A percentile compares a stretch with the other conserved stretches of the same genome.
Evolutionary conservation across 306 rosid genomes (phyloP).

Genomic region (Begonia masoniana): DNA sequence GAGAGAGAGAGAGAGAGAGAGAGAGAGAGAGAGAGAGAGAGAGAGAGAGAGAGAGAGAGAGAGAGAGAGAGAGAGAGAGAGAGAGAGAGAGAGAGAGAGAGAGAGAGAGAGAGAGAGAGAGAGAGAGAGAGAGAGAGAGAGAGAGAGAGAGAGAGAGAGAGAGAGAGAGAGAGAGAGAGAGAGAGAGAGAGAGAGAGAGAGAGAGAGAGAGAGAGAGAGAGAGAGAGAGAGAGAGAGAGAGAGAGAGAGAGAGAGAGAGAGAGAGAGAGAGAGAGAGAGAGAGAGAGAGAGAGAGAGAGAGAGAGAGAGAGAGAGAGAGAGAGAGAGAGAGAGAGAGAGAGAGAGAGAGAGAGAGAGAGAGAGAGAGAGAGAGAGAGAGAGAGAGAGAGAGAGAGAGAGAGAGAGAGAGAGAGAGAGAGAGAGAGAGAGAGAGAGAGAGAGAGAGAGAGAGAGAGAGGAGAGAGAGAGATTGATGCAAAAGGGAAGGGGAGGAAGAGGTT

Average conservation of each 20-base stretch:
- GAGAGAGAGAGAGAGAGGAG: conserved; percentile 1
- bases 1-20: conserved; percentile 1
- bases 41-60: conserved; percentile 1
- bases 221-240: conserved; percentile 1
- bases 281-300: conserved; percentile 1
- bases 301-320: conserved; percentile 1
- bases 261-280: conserved; percentile 1
- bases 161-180: conserved; percentile 1
- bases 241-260: conserved; percentile 1
- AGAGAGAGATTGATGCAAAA: neutral
- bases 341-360: conserved; percentile 1
- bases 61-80: conserved; percentile 1
- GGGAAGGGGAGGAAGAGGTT: neutral
- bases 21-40: conserved; percentile 1
- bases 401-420: conserved; percentile 1
- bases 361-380: conserved; percentile 1
- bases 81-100: conserved; percentile 1
- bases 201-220: conserved; percentile 1
- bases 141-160: conserved; percentile 1
- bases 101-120: conserved; percentile 1
- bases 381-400: conserved; percentile 1
- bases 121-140: conserved; percentile 1
- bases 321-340: conserved; percentile 1
- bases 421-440: conserved; percentile 1
- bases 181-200: conserved; percentile 1